Evolutionary conservation across 164 flowering plant genomes (phyloP).

Genomic region (Vitis vinifera): DNA sequence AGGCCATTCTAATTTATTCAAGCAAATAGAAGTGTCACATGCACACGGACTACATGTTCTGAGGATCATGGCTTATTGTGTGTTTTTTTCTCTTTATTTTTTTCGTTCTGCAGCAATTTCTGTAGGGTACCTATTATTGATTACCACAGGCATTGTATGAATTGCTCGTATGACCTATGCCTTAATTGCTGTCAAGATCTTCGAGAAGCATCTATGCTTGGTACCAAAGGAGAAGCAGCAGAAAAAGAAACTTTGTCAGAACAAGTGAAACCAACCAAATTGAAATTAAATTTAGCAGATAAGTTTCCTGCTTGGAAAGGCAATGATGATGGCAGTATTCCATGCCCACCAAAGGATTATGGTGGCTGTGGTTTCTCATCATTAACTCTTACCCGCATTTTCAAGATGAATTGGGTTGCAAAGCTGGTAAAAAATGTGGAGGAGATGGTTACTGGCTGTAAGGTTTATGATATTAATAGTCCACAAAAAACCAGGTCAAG

Average conservation of each 20-base stretch:
- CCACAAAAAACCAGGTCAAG: conserved; percentile 18
- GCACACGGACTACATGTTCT: not conserved
- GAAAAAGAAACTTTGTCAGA: conserved; percentile 22
- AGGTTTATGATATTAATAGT: conserved; percentile 35
- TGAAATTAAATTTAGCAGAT: conserved; percentile 27
- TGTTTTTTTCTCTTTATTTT: not conserved
- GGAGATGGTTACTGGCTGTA: conserved; percentile 93
- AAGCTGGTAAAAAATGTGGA: conserved; percentile 90
- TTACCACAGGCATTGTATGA: conserved; percentile 87
- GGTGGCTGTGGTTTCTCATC: conserved; percentile 74
- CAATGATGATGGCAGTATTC: conserved; percentile 72
- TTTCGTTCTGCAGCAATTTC: conserved; percentile 58
- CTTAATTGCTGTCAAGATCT: conserved; percentile 86
- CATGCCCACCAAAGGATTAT: conserved; percentile 78
- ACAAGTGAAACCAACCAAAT: conserved; percentile 25
- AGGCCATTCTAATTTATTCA: not conserved
- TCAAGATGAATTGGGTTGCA: conserved; percentile 98
- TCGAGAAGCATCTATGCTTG: conserved; percentile 45
- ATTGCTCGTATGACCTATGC: conserved; percentile 86
- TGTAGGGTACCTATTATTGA: conserved; percentile 87
- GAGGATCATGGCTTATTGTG: not conserved
- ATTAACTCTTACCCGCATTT: conserved; percentile 69
- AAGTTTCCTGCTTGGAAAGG: conserved; percentile 70
- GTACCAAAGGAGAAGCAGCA: conserved; percentile 15
- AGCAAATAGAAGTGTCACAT: not conserved